These are phyloP conservation scores for Neonectria hederae DNA, from an alignment of 2,329 filamentous ascomycete species.

Conservation along the genomic window DNA sequence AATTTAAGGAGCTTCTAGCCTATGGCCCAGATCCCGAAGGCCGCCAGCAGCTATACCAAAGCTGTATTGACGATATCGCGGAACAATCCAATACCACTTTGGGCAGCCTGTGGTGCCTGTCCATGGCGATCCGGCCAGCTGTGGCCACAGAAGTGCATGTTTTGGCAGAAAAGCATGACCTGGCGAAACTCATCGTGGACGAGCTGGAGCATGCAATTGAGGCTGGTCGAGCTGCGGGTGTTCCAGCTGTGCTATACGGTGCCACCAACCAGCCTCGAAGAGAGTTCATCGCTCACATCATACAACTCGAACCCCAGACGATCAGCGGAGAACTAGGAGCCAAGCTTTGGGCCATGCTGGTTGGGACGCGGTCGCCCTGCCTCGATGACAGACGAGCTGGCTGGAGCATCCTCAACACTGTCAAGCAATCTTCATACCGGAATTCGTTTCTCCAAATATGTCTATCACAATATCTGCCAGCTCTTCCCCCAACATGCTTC, in stretches of 20 bases:
- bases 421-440: slow-evolving; percentile 54
- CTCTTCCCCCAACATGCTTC: slow-evolving; percentile 65
- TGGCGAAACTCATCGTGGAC: slow-evolving; percentile 69
- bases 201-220: slow-evolving; percentile 68
- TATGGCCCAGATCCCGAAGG: slow-evolving; percentile 63
- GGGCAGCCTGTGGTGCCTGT: slow-evolving; percentile 77
- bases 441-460: slow-evolving; percentile 67
- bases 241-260: slow-evolving; percentile 57
- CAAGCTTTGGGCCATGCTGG: slow-evolving; percentile 76
- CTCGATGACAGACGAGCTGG: slow-evolving; percentile 70
- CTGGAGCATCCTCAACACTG: slow-evolving; percentile 72
- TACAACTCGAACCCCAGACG: slow-evolving; percentile 68
- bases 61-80: slow-evolving; percentile 75
- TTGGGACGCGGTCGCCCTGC: slow-evolving; percentile 70
- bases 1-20: slow-evolving; percentile 69
- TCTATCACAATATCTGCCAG: slow-evolving; percentile 65
- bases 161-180: slow-evolving; percentile 68
- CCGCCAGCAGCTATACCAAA: slow-evolving; percentile 69
- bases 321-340: slow-evolving; percentile 70
- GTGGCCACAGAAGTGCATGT: slow-evolving; percentile 61
- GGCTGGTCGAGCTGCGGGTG: slow-evolving; percentile 46
- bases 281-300: slow-evolving; percentile 66
- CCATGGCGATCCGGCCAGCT: slow-evolving; percentile 57
- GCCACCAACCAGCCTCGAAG: slow-evolving; percentile 62
- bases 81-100: slow-evolving; percentile 70